A percentile compares a stretch with the other conserved stretches of the same genome.
These are phyloP conservation scores for Sedum album DNA, from an alignment of 164 flowering plant species.

Conservation along the genomic window DNA sequence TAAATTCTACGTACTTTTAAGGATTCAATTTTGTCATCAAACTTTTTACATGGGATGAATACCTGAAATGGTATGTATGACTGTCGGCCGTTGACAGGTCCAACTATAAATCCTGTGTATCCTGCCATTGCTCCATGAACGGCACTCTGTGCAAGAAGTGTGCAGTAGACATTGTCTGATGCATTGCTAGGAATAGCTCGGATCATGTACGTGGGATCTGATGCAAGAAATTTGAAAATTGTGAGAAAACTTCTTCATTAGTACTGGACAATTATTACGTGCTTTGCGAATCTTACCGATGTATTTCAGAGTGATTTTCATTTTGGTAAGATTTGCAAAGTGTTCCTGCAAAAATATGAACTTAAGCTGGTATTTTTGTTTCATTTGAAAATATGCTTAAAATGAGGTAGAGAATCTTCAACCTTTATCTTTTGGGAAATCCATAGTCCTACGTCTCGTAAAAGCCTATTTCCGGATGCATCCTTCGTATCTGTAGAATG, in stretches of 20 bases:
- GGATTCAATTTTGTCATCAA: not conserved
- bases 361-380: not conserved
- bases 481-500: constrained; percentile 32
- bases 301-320: constrained; percentile 12
- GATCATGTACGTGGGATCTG: not conserved
- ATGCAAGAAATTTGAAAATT: no score
- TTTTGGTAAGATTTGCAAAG: constrained; percentile 37
- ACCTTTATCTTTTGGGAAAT: constrained; percentile 78
- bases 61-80: constrained; percentile 2
- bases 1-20: no score
- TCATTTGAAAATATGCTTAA: not conserved
- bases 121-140: constrained; percentile 6
- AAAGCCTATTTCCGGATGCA: constrained; percentile 86
- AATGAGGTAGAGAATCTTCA: not conserved
- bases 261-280: not conserved
- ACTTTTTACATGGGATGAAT: not conserved
- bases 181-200: constrained; percentile 1
- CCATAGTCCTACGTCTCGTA: constrained; percentile 66
- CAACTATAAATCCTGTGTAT: not conserved
- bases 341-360: constrained; percentile 47
- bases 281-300: not conserved
- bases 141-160: not conserved
- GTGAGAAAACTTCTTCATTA: no score
- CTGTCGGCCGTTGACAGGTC: constrained; percentile 1
- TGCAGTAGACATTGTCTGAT: constrained; percentile 1